Evolutionary conservation across 2,329 filamentous ascomycete species (phyloP).

Genomic region (Capronia americana): DNA sequence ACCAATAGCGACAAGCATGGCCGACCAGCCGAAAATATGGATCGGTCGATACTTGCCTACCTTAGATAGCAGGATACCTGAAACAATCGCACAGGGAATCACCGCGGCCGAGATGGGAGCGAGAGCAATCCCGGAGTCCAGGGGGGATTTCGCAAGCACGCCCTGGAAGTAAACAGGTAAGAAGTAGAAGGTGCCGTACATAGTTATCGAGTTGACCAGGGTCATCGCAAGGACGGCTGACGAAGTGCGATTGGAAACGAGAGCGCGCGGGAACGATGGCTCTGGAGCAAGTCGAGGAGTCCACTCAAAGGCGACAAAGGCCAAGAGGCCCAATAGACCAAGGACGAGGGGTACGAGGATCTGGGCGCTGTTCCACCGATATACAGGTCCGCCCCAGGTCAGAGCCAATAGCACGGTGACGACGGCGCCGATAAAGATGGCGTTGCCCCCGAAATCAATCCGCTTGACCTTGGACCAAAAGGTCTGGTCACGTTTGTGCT

Average conservation of each 20-base stretch:
- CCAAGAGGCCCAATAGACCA: slow-evolving; percentile 44
- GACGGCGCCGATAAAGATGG: slow-evolving; percentile 48
- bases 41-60: slow-evolving; percentile 43
- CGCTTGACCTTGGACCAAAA: slow-evolving; percentile 42
- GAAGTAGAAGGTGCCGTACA: slow-evolving; percentile 50
- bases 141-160: slow-evolving; percentile 46
- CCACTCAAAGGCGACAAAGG: slow-evolving; percentile 47
- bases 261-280: slow-evolving; percentile 50
- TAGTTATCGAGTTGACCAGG: slow-evolving; percentile 49
- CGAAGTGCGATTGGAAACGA: slow-evolving; percentile 55
- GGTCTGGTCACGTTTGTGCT: slow-evolving; percentile 35
- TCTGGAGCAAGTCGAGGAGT: slow-evolving; percentile 36
- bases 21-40: slow-evolving; percentile 38
- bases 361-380: slow-evolving; percentile 49
- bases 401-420: slow-evolving; percentile 51
- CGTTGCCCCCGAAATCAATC: slow-evolving; percentile 53
- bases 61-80: slow-evolving; percentile 42
- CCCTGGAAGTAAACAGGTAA: slow-evolving; percentile 57
- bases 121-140: slow-evolving; percentile 43
- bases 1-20: slow-evolving; percentile 41
- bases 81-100: slow-evolving; percentile 41
- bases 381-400: slow-evolving; percentile 51
- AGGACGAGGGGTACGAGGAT: slow-evolving; percentile 49
- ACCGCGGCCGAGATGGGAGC: slow-evolving; percentile 42
- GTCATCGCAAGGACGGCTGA: slow-evolving; percentile 44